Evolutionary conservation across 2,329 filamentous ascomycete species (phyloP).

Genomic region (Ampelomyces quisqualis): DNA sequence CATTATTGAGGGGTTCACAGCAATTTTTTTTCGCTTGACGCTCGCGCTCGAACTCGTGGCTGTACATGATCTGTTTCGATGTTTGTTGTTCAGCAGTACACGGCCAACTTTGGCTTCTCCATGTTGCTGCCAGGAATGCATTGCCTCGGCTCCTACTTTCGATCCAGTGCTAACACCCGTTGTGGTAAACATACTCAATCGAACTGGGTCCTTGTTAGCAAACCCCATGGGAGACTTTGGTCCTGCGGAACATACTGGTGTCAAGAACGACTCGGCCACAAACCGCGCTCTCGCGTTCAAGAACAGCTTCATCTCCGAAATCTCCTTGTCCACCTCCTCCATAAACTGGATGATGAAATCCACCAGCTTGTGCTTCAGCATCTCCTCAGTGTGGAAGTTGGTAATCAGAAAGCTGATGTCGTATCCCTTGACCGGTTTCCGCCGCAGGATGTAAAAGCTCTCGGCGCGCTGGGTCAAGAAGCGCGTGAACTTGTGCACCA

Average conservation of each 20-base stretch:
- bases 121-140: too few species aligned
- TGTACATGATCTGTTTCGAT: too few species aligned
- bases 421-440: conserved; percentile 97
- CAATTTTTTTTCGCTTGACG: too few species aligned
- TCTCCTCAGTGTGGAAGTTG: conserved; percentile 97
- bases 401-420: conserved; percentile 99
- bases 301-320: conserved; percentile 99
- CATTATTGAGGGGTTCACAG: too few species aligned
- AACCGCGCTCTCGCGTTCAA: conserved; percentile 96
- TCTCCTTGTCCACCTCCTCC: conserved; percentile 99
- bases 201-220: conserved; percentile 17
- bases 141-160: too few species aligned
- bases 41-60: too few species aligned
- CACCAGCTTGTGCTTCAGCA: conserved; percentile 98
- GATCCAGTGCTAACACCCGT: too few species aligned
- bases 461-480: conserved; percentile 96
- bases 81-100: too few species aligned
- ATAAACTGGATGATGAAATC: conserved; percentile 99
- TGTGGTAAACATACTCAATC: conserved; percentile 30
- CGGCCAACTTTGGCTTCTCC: too few species aligned
- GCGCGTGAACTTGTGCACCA: conserved; percentile 97
- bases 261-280: conserved; percentile 96
- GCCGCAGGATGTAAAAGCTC: conserved; percentile 91
- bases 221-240: neutral
- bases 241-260: conserved; percentile 64